These are phyloP conservation scores for Jaltomata sinuosa DNA, from an alignment of 257 asterid genomes.

Conservation along the genomic window DNA sequence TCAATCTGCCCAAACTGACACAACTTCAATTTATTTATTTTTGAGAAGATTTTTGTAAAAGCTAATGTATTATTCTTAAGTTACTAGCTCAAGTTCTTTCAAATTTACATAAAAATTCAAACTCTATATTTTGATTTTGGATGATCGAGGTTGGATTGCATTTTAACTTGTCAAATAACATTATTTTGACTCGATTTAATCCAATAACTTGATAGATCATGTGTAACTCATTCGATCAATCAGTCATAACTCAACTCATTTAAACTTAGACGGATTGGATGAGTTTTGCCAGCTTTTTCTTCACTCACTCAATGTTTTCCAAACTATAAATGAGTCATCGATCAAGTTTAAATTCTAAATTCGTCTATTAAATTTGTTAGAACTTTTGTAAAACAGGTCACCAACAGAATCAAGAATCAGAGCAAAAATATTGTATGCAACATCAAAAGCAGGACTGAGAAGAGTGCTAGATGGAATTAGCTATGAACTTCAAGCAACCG, in stretches of 20 bases:
- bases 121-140: neutral
- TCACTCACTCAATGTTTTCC: neutral
- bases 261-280: neutral
- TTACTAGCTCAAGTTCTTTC: neutral
- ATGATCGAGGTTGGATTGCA: neutral
- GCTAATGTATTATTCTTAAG: neutral
- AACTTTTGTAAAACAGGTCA: slow-evolving; percentile 31
- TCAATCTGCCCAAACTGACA: neutral
- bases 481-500: slow-evolving; percentile 90
- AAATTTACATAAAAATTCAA: neutral
- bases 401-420: slow-evolving; percentile 75
- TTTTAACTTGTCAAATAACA: neutral
- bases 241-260: neutral
- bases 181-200: neutral
- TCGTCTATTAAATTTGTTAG: neutral
- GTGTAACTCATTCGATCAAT: neutral
- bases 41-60: neutral
- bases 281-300: neutral
- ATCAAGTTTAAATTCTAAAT: neutral
- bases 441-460: slow-evolving; percentile 70
- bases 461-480: slow-evolving; percentile 76
- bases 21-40: neutral
- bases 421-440: slow-evolving; percentile 84
- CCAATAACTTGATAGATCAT: neutral
- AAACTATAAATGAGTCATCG: neutral